These are phyloP conservation scores for Eremothecium gossypii DNA, from an alignment of 1,139 yeast species.

Conservation along the genomic window DNA sequence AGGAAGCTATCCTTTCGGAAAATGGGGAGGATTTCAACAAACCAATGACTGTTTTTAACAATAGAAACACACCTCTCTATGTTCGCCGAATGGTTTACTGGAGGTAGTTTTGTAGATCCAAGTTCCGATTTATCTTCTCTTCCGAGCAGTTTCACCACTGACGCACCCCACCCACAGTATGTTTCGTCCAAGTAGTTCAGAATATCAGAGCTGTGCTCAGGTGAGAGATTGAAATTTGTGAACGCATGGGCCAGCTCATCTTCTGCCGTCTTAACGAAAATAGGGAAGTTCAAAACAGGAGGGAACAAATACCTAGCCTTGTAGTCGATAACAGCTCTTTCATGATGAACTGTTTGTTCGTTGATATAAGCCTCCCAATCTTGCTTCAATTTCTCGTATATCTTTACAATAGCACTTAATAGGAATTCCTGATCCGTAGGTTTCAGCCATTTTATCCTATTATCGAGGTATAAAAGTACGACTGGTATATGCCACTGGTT, in stretches of 20 bases:
- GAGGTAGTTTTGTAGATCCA: not conserved
- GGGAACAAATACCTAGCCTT: constrained; percentile 37
- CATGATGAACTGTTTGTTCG: constrained; percentile 44
- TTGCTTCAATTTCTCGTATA: constrained; percentile 42
- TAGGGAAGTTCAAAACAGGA: constrained; percentile 38
- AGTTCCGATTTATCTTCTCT: constrained; percentile 8
- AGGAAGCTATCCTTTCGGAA: constrained; percentile 18
- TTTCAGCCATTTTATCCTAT: constrained; percentile 31
- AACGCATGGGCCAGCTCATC: constrained; percentile 14
- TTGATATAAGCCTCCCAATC: constrained; percentile 56
- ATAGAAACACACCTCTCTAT: constrained; percentile 51
- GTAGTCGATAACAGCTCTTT: constrained; percentile 40
- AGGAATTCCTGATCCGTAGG: constrained; percentile 62
- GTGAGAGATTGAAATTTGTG: constrained; percentile 8
- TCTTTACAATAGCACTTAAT: constrained; percentile 42
- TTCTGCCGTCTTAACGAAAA: constrained; percentile 35
- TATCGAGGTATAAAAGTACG: constrained; percentile 35
- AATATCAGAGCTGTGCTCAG: constrained; percentile 12
- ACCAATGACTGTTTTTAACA: constrained; percentile 53
- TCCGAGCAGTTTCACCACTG: constrained; percentile 16
- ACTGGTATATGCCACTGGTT: constrained; percentile 37
- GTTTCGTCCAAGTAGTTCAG: constrained; percentile 14
- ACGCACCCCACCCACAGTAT: constrained; percentile 14
- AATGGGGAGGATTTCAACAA: constrained; percentile 38
- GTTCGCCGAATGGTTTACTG: constrained; percentile 31